Evolutionary conservation across 768 basidiomycete species (phyloP).

Genomic region (Naganishia vishniacii): DNA sequence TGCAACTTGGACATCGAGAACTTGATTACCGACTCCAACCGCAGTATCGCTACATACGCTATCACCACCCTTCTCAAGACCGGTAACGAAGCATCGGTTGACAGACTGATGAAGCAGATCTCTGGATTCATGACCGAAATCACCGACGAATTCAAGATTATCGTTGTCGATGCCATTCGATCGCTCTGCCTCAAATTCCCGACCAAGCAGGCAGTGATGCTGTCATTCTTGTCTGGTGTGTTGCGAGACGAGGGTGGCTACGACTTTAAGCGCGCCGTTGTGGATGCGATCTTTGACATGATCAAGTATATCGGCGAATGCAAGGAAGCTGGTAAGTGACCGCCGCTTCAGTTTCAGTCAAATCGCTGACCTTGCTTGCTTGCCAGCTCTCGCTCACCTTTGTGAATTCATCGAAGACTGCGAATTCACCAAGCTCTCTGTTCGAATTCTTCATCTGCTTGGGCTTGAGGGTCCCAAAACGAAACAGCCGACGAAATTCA

Average conservation of each 20-base stretch:
- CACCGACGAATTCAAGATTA: slow-evolving; percentile 99
- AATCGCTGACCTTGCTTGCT: not conserved
- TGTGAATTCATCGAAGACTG: slow-evolving; percentile 99
- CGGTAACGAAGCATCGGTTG: slow-evolving; percentile 97
- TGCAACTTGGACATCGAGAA: slow-evolving; percentile 97
- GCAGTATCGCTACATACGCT: slow-evolving; percentile 95
- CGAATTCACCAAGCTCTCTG: slow-evolving; percentile 98
- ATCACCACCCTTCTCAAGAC: slow-evolving; percentile 99
- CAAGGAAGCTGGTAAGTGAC: slow-evolving; percentile 70
- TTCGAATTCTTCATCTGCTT: slow-evolving; percentile 88
- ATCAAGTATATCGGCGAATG: slow-evolving; percentile 93
- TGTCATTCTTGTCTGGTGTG: slow-evolving; percentile 91
- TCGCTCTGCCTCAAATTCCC: slow-evolving; percentile 99
- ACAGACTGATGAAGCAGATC: slow-evolving; percentile 98
- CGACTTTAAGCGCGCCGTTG: slow-evolving; percentile 98
- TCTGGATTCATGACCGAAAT: slow-evolving; percentile 98
- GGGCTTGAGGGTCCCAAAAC: slow-evolving; percentile 94
- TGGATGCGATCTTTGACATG: slow-evolving; percentile 99
- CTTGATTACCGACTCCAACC: slow-evolving; percentile 88
- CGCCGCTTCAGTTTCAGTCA: too few species aligned
- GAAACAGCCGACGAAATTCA: slow-evolving; percentile 95
- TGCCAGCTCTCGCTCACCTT: slow-evolving; percentile 77
- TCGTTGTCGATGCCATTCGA: slow-evolving; percentile 97
- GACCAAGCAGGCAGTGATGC: slow-evolving; percentile 91
- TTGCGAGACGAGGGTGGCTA: slow-evolving; percentile 97